phyloP scores from a whole-genome alignment of 1,284 basidiomycete genomes.

The Apiotrichum porosum region DNA sequence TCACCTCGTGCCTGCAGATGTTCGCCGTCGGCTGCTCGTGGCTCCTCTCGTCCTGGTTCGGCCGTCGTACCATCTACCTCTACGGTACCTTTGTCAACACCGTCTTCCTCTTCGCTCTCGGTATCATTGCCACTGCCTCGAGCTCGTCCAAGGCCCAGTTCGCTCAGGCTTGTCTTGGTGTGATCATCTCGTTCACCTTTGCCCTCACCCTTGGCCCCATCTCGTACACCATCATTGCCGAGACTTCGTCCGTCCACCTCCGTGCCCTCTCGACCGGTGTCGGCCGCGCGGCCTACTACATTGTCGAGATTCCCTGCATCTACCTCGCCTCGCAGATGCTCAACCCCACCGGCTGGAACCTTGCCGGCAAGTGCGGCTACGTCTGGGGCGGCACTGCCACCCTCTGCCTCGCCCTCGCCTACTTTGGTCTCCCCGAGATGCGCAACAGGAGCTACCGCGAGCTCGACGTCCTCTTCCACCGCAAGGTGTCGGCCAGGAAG shows the following conservation, averaged over 20 bases:
- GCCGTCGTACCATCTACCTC: constrained; percentile 42
- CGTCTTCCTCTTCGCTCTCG: constrained; percentile 3
- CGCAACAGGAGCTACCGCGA: constrained; percentile 47
- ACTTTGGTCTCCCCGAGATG: constrained; percentile 46
- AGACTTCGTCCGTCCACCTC: constrained; percentile 30
- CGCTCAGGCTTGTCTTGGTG: not conserved
- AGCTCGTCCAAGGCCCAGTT: not conserved
- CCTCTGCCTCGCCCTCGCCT: constrained; percentile 17
- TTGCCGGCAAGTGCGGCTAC: constrained; percentile 42
- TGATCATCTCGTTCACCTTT: constrained; percentile 9
- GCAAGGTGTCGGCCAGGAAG: constrained; percentile 40
- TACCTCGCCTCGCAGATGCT: constrained; percentile 34
- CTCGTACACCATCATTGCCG: constrained; percentile 11
- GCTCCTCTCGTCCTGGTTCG: constrained; percentile 32
- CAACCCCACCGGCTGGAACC: constrained; percentile 27
- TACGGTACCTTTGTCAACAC: constrained; percentile 21
- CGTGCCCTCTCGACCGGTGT: constrained; percentile 35
- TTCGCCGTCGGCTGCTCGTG: constrained; percentile 37
- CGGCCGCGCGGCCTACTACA: constrained; percentile 47
- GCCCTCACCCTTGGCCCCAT: constrained; percentile 29
- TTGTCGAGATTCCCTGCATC: constrained; percentile 33
- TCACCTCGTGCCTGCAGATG: constrained; percentile 29
- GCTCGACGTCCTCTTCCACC: constrained; percentile 46
- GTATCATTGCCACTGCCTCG: not conserved
- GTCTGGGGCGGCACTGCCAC: constrained; percentile 44